Base-by-base conservation (phyloP, 257 asterid genomes). In the Scutellaria minor region DNA sequence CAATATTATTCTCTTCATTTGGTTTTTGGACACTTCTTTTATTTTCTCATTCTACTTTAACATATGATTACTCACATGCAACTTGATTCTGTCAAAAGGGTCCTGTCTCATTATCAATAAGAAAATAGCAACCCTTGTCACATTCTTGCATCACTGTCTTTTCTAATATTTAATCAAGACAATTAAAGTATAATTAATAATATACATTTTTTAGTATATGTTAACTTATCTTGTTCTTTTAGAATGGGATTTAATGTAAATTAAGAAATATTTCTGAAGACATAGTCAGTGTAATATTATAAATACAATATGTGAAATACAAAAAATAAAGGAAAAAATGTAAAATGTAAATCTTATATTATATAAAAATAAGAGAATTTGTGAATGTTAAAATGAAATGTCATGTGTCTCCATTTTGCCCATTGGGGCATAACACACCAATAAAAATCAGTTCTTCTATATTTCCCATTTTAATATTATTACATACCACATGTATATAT, bases 51-150 rank as follows among this genome's bases (percentile, higher is more conserved):
- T 31, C 41, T 41, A 35, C 53, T 64, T 72, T 72, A 68, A 12
- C 64, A 59, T 65, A 65, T 22, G 59, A 66, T 70, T 65, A 54
- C 64, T 83, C 96, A 86, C 90, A 84, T 84, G 92, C 82, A 45
- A 69, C 73, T 62, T 66, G 64, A 53, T 74, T 50, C 81, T 81
- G 83, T 64, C 85, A 63, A 78, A 73, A 84, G 75, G 61, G 54
- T 52, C 55, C 76, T 75, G 81, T 64, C 63, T 55, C 77, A 73
- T 84, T 77, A 65, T 24, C 14, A 58, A 53, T 31, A 68, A 72
- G 41, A 15, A 61, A 47, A 50, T 67, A 24, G 59, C 47, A 50
- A 67, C 64, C 39, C 72, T 77, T 79, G 89, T 85, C 85, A 72
- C 80, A 80, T 70, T 77, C 70, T 52, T 73, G 70, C 79, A 74